A percentile compares a stretch with the other conserved stretches of the same genome.
Conservation (phyloP, 1,139 yeast species). For the Meyerozyma smithsonii region DNA sequence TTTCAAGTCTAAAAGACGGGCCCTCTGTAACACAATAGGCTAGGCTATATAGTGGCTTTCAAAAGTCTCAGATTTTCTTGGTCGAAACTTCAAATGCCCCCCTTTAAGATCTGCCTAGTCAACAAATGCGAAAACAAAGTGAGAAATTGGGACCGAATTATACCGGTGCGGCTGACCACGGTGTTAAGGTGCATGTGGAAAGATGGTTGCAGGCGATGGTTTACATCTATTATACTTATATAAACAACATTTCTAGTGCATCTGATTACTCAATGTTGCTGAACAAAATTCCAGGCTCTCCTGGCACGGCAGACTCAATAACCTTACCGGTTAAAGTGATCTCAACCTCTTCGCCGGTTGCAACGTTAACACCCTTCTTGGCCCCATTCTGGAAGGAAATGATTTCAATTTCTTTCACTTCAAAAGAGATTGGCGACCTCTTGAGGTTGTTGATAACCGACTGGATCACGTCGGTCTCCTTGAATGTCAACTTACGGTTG, state of each 20-base stretch:
- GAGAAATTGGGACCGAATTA: neutral
- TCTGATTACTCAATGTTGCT: constrained; percentile 42
- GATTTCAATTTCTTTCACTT: constrained; percentile 49
- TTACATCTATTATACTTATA: no score
- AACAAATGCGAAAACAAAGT: constrained; percentile 2
- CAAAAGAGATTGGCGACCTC: constrained; percentile 62
- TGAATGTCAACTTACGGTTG: constrained; percentile 78
- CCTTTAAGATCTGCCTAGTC: neutral
- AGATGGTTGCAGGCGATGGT: no score
- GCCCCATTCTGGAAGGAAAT: constrained; percentile 60
- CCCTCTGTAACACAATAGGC: no score
- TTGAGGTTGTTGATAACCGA: constrained; percentile 52
- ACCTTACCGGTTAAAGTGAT: constrained; percentile 61
- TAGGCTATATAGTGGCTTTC: neutral
- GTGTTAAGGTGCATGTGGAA: neutral
- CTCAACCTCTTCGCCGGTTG: constrained; percentile 68
- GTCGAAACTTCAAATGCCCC: neutral
- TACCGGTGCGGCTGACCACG: neutral
- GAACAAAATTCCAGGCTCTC: constrained; percentile 82
- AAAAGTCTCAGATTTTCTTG: neutral
- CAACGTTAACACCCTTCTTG: constrained; percentile 55
- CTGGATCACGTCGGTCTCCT: constrained; percentile 67
- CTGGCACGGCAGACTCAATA: constrained; percentile 84
- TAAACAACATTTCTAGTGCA: no score
- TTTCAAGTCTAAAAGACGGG: no score